Base-by-base conservation (phyloP, 208 protist genomes). In the Leishmania mexicana region DNA sequence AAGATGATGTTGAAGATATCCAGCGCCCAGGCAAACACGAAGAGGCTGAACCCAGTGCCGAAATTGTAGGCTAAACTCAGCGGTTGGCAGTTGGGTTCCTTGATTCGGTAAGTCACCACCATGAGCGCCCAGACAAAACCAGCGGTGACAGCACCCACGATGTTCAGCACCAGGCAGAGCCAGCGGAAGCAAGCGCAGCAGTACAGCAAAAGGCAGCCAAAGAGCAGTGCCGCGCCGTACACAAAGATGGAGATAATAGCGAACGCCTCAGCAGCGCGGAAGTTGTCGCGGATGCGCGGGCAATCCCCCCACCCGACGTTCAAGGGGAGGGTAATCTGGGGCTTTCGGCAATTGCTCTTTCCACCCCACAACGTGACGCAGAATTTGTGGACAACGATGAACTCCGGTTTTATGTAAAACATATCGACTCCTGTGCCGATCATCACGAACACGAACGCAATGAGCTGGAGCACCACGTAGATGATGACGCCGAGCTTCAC, bases 311-410 rank as follows among this genome's bases (percentile, higher is more conserved):
- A 91, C 13, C 88, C n/a, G 0, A 87, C 76, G 2, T 24, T 31
- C 13, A 76, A 28, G 19, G 84, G 88, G 76, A n/a, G 17, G 77
- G 31, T 45, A 60, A 45, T 80, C 71, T 76, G 83, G 86, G 84
- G 45, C 8, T 0, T 0, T 47, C 45, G 45, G 0, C 89, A 93
- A 60, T 91, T 85, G 1, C 65, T 28, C 73, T 92, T 92, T 1
- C 54, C 8, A 10, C 89, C 89, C 92, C 92, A 95, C 67, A 93
- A 51, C 0, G 86, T 92, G 53, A 93, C 17, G 81, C 88, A 94
- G 1, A 38, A 38, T 8, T n/a, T 68, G 53, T 81, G 35, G 60
- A 67, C 17, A 64, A 40, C 0, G 0, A 5, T 1, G 13, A 45
- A 7, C 73, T 35, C 49, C 64, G 10, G 4, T 78, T 85, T 88